Evolutionary conservation across 306 rosid genomes (phyloP).

Genomic region (Acmispon strigosus): DNA sequence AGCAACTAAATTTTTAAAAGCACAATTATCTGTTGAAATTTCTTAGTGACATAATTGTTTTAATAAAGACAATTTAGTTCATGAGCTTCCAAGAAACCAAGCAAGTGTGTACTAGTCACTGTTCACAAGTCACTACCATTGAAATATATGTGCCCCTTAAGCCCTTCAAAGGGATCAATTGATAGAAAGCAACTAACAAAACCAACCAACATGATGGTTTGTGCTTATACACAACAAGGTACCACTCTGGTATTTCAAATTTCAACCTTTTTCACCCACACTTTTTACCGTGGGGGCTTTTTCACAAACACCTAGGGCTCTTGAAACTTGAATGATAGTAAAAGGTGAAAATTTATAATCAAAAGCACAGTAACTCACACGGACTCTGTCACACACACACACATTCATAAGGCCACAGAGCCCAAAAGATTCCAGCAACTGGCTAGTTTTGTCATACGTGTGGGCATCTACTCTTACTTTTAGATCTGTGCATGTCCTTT

Average conservation of each 20-base stretch:
- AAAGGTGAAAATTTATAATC: background rate
- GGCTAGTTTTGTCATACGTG: conserved; percentile 82
- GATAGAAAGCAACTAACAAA: background rate
- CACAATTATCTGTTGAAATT: too few relatives aligned
- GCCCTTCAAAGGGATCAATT: background rate
- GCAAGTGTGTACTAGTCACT: background rate
- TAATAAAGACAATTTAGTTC: background rate
- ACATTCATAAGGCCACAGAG: conserved; percentile 17
- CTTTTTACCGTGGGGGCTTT: background rate
- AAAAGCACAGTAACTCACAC: conserved; percentile 11
- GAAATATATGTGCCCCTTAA: background rate
- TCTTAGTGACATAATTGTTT: too few relatives aligned
- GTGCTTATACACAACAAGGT: conserved; percentile 17
- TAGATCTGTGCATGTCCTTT: conserved; percentile 50
- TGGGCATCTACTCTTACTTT: conserved; percentile 50
- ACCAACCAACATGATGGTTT: conserved; percentile 3
- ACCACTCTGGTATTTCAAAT: background rate
- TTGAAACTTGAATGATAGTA: conserved; percentile 17
- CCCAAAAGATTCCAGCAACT: conserved; percentile 60
- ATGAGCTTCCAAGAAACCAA: conserved; percentile 18
- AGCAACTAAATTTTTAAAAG: too few relatives aligned
- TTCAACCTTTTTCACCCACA: background rate
- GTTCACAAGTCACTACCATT: background rate
- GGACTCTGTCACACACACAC: background rate
- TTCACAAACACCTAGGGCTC: conserved; percentile 27